A percentile compares a stretch with the other conserved stretches of the same genome.
phyloP scores from a whole-genome alignment of 805 yeast genomes.

The Maudiozyma pseudohumilis region DNA sequence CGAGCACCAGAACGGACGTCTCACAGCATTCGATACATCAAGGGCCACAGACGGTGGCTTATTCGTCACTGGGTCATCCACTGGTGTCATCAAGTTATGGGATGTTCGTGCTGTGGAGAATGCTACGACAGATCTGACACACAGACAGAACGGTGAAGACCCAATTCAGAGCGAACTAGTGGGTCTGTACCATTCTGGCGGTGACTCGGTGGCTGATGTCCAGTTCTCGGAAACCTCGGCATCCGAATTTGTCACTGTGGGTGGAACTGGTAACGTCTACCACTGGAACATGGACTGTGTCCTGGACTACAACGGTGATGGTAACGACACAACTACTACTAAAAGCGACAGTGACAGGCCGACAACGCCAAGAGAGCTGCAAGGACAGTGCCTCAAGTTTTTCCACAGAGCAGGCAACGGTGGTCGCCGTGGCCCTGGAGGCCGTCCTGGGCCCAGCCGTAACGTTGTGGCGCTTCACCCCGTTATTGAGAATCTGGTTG shows the following conservation, averaged over 20 bases:
- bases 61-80: conserved; percentile 26
- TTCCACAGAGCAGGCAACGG: conserved; percentile 26
- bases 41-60: conserved; percentile 18
- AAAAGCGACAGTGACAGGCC: not conserved
- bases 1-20: conserved; percentile 23
- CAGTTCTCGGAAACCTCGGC: conserved; percentile 24
- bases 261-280: conserved; percentile 27
- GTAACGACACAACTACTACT: conserved; percentile 20
- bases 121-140: conserved; percentile 17
- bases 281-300: conserved; percentile 31
- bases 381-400: conserved; percentile 24
- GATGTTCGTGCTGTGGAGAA: conserved; percentile 26
- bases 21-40: conserved; percentile 24
- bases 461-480: conserved; percentile 25
- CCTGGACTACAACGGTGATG: conserved; percentile 37
- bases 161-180: conserved; percentile 23
- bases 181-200: conserved; percentile 24
- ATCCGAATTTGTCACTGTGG: conserved; percentile 25
- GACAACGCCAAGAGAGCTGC: conserved; percentile 29
- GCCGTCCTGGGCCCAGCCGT: conserved; percentile 15
- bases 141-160: conserved; percentile 23
- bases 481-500: conserved; percentile 19
- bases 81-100: conserved; percentile 29
- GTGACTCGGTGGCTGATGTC: conserved; percentile 27
- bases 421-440: conserved; percentile 16